Conservation (phyloP, 345 rosid genomes). For the Populus ilicifolia region DNA sequence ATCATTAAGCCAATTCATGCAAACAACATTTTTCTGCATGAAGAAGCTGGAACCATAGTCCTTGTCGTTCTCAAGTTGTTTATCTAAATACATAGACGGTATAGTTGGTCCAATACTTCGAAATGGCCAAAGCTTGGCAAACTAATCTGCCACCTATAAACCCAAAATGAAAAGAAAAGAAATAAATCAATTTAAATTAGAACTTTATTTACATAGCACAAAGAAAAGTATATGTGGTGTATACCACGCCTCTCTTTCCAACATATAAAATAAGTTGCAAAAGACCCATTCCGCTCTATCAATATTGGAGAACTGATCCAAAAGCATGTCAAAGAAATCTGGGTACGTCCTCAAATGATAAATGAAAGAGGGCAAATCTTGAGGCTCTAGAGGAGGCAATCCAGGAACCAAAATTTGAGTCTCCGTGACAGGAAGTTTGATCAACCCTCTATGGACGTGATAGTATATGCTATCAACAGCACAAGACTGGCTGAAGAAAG, state of each 20-base stretch:
- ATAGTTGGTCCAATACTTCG: slow-evolving; percentile 33
- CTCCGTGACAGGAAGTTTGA: slow-evolving; percentile 11
- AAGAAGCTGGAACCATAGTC: slow-evolving; percentile 30
- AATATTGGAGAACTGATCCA: slow-evolving; percentile 30
- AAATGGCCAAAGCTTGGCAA: slow-evolving; percentile 21
- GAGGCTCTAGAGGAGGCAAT: slow-evolving; percentile 22
- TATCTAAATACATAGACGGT: slow-evolving; percentile 38
- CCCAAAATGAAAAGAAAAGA: neutral
- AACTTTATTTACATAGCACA: neutral
- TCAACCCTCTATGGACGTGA: slow-evolving; percentile 22
- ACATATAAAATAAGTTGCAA: slow-evolving; percentile 20
- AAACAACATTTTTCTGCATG: slow-evolving; percentile 5
- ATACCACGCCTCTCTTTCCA: slow-evolving; percentile 30
- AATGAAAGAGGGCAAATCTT: slow-evolving; percentile 29
- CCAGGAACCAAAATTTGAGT: slow-evolving; percentile 24
- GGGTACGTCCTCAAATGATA: slow-evolving; percentile 23
- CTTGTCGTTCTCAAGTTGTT: slow-evolving; percentile 20
- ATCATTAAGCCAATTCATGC: slow-evolving; percentile 20
- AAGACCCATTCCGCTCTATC: slow-evolving; percentile 30
- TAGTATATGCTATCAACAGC: slow-evolving; percentile 32
- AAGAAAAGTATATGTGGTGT: neutral
- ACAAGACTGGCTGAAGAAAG: slow-evolving; percentile 38
- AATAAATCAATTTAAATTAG: neutral
- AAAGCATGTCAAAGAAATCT: neutral
- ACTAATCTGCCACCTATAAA: slow-evolving; percentile 30